A percentile compares a stretch with the other conserved stretches of the same genome.
phyloP scores from a whole-genome alignment of 805 yeast species.

The Metschnikowia chrysomelidarum region DNA sequence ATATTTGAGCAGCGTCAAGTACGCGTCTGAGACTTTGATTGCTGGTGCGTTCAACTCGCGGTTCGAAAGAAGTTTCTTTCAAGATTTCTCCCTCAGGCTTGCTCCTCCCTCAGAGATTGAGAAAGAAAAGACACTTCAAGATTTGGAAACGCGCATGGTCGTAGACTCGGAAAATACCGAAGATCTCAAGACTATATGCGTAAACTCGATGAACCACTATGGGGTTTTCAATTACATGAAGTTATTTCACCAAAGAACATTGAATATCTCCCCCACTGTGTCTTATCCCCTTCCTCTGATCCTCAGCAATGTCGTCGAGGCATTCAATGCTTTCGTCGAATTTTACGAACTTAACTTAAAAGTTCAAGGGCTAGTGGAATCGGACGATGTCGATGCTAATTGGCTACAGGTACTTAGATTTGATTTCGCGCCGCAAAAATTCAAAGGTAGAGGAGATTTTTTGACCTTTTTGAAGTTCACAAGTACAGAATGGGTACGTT shows the following conservation, averaged over 20 bases:
- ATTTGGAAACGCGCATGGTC: constrained; percentile 7
- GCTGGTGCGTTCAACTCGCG: constrained; percentile 75
- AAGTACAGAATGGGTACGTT: constrained; percentile 35
- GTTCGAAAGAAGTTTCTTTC: constrained; percentile 52
- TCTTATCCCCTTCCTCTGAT: constrained; percentile 68
- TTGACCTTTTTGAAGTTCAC: constrained; percentile 36
- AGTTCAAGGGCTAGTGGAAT: constrained; percentile 22
- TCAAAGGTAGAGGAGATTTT: constrained; percentile 35
- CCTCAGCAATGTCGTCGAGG: constrained; percentile 50
- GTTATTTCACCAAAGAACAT: constrained; percentile 46
- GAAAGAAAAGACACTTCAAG: constrained; percentile 5
- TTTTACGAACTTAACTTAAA: constrained; percentile 21
- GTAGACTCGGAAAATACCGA: constrained; percentile 13
- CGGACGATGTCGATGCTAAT: constrained; percentile 27
- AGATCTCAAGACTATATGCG: constrained; percentile 17
- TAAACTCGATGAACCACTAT: constrained; percentile 25
- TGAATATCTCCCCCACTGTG: constrained; percentile 87
- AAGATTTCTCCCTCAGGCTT: constrained; percentile 13
- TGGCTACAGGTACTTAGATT: constrained; percentile 28
- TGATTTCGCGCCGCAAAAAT: constrained; percentile 23
- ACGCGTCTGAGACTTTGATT: constrained; percentile 75
- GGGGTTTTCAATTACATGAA: constrained; percentile 37
- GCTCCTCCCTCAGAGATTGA: not conserved
- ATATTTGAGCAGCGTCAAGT: constrained; percentile 63
- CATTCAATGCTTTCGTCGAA: constrained; percentile 41